These are phyloP conservation scores for Cladosporium phlei DNA, from an alignment of 2,329 filamentous ascomycete species.

Conservation along the genomic window DNA sequence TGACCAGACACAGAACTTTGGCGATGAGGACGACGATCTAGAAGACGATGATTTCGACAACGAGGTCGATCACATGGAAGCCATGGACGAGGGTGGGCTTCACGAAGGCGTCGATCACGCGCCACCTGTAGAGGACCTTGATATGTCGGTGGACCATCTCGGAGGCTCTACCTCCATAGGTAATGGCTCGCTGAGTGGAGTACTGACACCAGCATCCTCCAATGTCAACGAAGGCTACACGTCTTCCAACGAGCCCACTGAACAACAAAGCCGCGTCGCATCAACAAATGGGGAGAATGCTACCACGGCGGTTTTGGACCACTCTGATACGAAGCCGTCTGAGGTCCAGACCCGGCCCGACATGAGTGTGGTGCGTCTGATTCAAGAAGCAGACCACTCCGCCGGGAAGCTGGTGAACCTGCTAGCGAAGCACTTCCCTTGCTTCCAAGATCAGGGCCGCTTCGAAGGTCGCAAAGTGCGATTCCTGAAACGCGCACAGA, in stretches of 20 bases:
- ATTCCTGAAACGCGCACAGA: slow-evolving; percentile 90
- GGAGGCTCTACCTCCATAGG: background rate
- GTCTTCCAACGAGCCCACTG: background rate
- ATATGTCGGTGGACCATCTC: background rate
- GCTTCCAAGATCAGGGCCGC: slow-evolving; percentile 74
- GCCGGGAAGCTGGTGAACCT: slow-evolving; percentile 82
- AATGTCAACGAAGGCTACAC: background rate
- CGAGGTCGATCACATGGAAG: background rate
- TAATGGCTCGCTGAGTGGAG: background rate
- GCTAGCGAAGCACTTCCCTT: slow-evolving; percentile 73
- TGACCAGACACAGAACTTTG: background rate
- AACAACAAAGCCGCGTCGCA: background rate
- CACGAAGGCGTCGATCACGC: background rate
- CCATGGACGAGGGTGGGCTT: background rate
- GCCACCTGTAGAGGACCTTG: background rate
- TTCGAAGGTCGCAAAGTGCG: slow-evolving; percentile 74
- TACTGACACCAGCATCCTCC: slow-evolving; percentile 1
- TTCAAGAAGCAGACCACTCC: slow-evolving; percentile 69
- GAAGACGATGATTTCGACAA: background rate
- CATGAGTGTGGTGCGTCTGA: slow-evolving; percentile 62
- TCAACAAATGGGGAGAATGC: background rate
- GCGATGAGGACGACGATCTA: background rate
- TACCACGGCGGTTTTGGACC: background rate
- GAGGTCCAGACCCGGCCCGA: slow-evolving; percentile 16
- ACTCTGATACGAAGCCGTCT: slow-evolving; percentile 1